phyloP scores from a whole-genome alignment of 768 basidiomycete genomes.

The Lactifluus volemus region DNA sequence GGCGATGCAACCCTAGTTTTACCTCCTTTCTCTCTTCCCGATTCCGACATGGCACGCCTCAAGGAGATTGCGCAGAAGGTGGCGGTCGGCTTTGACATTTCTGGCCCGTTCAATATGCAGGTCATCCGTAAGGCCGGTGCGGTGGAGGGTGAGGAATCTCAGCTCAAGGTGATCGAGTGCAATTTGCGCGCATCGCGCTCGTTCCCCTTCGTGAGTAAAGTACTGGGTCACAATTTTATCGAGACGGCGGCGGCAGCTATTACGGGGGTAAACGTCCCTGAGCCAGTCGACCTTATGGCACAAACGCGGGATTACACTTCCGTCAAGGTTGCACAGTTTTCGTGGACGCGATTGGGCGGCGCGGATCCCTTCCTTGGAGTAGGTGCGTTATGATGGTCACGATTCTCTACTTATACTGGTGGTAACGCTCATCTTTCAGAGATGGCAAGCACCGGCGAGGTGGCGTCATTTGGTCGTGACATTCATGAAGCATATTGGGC shows the following conservation, averaged over 20 bases:
- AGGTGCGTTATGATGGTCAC: slow-evolving; percentile 41
- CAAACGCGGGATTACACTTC: slow-evolving; percentile 84
- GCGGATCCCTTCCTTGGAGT: slow-evolving; percentile 97
- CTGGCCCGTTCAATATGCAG: slow-evolving; percentile 99
- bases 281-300: slow-evolving; percentile 87
- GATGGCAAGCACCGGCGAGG: slow-evolving; percentile 98
- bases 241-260: slow-evolving; percentile 88
- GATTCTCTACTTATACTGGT: neutral
- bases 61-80: slow-evolving; percentile 95
- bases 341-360: slow-evolving; percentile 92
- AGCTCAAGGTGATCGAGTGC: slow-evolving; percentile 97
- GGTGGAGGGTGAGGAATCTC: slow-evolving; percentile 44
- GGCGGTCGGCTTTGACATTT: slow-evolving; percentile 89
- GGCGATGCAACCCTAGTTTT: slow-evolving; percentile 97
- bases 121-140: slow-evolving; percentile 76
- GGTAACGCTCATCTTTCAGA: slow-evolving; percentile 36
- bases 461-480: slow-evolving; percentile 90
- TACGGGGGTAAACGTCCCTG: slow-evolving; percentile 76
- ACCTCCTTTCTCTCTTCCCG: slow-evolving; percentile 78
- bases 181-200: slow-evolving; percentile 96
- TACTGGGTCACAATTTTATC: slow-evolving; percentile 95
- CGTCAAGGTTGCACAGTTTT: slow-evolving; percentile 97
- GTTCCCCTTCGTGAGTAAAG: slow-evolving; percentile 99
- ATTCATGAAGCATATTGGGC: slow-evolving; percentile 96
- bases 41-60: slow-evolving; percentile 72